These are phyloP conservation scores for Dovyalis caffra DNA, from an alignment of 345 rosid species.

Conservation along the genomic window DNA sequence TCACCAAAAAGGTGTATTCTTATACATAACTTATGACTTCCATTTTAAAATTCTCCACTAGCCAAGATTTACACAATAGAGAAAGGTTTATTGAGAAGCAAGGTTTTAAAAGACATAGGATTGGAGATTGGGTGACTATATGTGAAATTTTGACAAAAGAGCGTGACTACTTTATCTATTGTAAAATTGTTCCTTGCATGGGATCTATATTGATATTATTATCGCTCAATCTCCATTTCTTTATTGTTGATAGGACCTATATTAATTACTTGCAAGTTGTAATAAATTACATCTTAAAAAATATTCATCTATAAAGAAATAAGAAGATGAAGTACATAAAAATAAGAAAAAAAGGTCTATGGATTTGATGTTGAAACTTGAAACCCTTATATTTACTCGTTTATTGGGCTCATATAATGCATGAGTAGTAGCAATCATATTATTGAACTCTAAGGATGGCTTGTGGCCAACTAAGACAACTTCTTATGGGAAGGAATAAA, in stretches of 20 bases:
- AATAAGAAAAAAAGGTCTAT: too few species aligned
- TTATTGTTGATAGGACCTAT: constrained; percentile 51
- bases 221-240: constrained; percentile 69
- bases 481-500: constrained; percentile 54
- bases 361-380: neutral
- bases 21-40: neutral
- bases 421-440: constrained; percentile 76
- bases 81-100: constrained; percentile 49
- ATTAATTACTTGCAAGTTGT: constrained; percentile 62
- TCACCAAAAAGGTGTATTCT: too few species aligned
- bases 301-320: too few species aligned
- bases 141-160: constrained; percentile 81
- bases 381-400: constrained; percentile 42
- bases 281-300: neutral
- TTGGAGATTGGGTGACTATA: constrained; percentile 63
- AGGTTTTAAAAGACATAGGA: constrained; percentile 39
- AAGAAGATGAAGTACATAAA: too few species aligned
- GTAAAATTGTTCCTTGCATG: constrained; percentile 52
- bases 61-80: constrained; percentile 3
- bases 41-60: neutral
- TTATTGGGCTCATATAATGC: constrained; percentile 68
- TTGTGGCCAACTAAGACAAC: constrained; percentile 66
- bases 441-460: constrained; percentile 45
- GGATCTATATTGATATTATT: constrained; percentile 48
- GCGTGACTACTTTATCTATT: constrained; percentile 59